Evolutionary conservation across 2,329 filamentous ascomycete species (phyloP), one percentile per base, ranked within the genome.

Genomic region (Ceratocystis cacaofunesta): DNA sequence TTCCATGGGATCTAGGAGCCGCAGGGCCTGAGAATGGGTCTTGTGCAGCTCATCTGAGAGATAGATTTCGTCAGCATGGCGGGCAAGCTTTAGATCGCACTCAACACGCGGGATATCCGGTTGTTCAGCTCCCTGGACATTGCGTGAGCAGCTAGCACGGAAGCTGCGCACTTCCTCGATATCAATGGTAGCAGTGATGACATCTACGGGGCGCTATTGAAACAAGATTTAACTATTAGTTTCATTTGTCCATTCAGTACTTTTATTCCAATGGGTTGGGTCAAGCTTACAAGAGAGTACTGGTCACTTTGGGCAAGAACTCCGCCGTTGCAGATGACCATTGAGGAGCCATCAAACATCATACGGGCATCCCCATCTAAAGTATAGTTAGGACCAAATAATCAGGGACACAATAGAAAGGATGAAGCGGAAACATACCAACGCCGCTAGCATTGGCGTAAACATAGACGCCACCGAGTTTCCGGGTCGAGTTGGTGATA

Each of bases 151-250:
- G 0, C 78, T 76, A n/a, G 75, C 81, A 0, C 87, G 77, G 70
- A 79, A 85, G 0, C 79, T 76, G 41, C 86, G 77, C 5, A 92
- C 87, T 68, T 89, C 85, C 70, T 92, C 89, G 1, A 89, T 76
- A 69, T 88, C 85, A 5, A 88, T 78, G 0, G 84, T 88, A 2
- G 85, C 86, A 4, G 79, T 82, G 19, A 86, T 74, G 3, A 88
- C 84, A 70, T 88, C 85, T 5, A 88, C 85, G 28, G 79, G 78
- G 17, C 84, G 84, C 66, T 66, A 22, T n/a, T 2, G 7, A 25
- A 12, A 28, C 12, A 10, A 15, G 1, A 52, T 25, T 17, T 1
- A 28, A 62, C 57, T 41, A 66, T 55, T 52, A 15, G 10, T 28
- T 22, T 25, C 6, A n/a, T 17, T 41, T 17, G 6, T 7, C 36